A percentile compares a stretch with the other conserved stretches of the same genome.
Evolutionary conservation across 2,329 filamentous ascomycete species (phyloP).

Genomic region (Pseudofabraea citricarpa): DNA sequence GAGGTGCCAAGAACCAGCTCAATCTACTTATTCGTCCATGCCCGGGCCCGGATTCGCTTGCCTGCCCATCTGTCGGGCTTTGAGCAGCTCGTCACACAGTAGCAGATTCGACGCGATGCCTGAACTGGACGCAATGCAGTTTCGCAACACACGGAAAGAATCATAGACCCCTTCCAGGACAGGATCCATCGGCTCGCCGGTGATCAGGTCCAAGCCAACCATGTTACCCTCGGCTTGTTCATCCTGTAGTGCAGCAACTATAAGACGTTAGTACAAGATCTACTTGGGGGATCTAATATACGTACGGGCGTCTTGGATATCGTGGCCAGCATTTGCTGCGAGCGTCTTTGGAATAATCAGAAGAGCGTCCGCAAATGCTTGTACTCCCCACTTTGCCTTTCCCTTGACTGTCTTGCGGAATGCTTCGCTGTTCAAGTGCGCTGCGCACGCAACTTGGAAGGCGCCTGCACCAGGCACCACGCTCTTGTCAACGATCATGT

Average conservation of each 20-base stretch:
- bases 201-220: slow-evolving; percentile 80
- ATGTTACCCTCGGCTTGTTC: slow-evolving; percentile 79
- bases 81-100: slow-evolving; percentile 93
- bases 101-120: slow-evolving; percentile 94
- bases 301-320: slow-evolving; percentile 92
- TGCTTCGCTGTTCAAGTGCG: slow-evolving; percentile 78
- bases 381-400: slow-evolving; percentile 94
- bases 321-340: slow-evolving; percentile 91
- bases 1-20: slow-evolving; percentile 1
- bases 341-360: slow-evolving; percentile 96
- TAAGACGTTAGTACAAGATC: slow-evolving; percentile 14
- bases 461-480: slow-evolving; percentile 93
- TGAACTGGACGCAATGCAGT: slow-evolving; percentile 88
- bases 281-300: slow-evolving; percentile 24
- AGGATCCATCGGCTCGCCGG: slow-evolving; percentile 92
- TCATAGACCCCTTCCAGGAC: slow-evolving; percentile 90
- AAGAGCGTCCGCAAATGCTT: slow-evolving; percentile 90
- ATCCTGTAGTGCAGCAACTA: slow-evolving; percentile 82
- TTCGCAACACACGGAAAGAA: slow-evolving; percentile 90
- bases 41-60: slow-evolving; percentile 57
- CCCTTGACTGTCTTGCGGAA: slow-evolving; percentile 92
- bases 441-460: slow-evolving; percentile 90
- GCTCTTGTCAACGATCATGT: slow-evolving; percentile 97
- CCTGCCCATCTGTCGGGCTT: slow-evolving; percentile 90
- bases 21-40: slow-evolving; percentile 45